Evolutionary conservation across 2,329 filamentous ascomycete genomes (phyloP), one percentile per base, ranked within the genome.

Genomic region (Claviceps fusiformis): DNA sequence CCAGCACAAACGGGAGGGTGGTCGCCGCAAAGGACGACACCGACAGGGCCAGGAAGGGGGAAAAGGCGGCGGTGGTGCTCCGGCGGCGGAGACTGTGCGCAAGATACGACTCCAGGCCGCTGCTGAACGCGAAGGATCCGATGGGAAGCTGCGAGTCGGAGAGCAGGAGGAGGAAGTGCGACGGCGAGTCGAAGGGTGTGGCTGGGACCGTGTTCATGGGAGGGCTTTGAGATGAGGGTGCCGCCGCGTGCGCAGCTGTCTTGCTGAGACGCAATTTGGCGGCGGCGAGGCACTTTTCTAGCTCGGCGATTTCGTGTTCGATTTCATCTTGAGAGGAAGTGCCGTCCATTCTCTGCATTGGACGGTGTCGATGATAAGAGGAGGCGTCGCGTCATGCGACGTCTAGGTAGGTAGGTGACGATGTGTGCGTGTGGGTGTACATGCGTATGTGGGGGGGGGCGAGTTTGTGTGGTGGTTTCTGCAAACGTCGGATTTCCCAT

Each of bases 91-190:
- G 75, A n/a, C 47, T 15, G 72, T 93, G 88, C 3, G 85, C 84
- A 19, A 91, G 81, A 68, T 86, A 92, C 45, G 87, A 92, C 71
- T 93, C 88, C 17, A 93, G 78, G 3, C 87, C 87, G 61, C 82
- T 86, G 73, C 83, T 88, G 73, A 92, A 93, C 63, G 88, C 88
- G 71, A 93, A 93, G n/a, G 87, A 89, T 56, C 88, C 88, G 0
- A 93, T 76, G 0, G 88, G 88, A 2, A 93, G 80, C 15, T 87
- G 86, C 1, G 88, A 91, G 73, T 93, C 88, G 50, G 88, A 82
- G 51, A 92, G 82, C 3, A 93, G 76, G 37, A 92, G 80, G 43
- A 90, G 79, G 60, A 86, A 84, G 69, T 92, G 88, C 37, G 64
- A 64, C 8, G 67, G 53, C 11, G 64, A 61, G 33, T 58, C 52